phyloP scores from a whole-genome alignment of 2,329 filamentous ascomycete genomes.

The Tolypocladium pustulatum region DNA sequence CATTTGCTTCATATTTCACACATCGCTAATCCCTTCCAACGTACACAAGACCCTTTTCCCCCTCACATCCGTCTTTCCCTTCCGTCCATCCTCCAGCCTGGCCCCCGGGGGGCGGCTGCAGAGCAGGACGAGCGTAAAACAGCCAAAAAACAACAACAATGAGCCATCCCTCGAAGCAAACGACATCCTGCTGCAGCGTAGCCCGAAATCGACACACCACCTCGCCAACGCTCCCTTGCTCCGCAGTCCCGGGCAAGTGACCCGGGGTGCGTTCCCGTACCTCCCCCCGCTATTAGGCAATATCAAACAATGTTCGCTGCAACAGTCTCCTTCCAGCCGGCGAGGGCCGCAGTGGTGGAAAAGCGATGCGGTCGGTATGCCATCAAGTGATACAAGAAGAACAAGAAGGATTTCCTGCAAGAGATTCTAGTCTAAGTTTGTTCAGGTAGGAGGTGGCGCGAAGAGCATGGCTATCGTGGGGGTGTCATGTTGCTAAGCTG shows the following conservation, averaged over 20 bases:
- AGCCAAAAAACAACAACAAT: not conserved
- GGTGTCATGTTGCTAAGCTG: not conserved
- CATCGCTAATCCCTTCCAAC: conserved; percentile 2
- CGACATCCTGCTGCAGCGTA: not conserved
- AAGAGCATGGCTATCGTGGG: not conserved
- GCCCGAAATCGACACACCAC: not conserved
- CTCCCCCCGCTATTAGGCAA: not conserved
- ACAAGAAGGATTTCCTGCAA: conserved; percentile 18
- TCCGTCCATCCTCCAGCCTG: not conserved
- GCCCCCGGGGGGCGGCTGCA: not conserved
- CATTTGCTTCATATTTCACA: conserved; percentile 3
- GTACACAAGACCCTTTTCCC: not conserved
- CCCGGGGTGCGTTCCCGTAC: not conserved
- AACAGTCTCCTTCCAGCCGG: not conserved
- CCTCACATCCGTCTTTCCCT: not conserved
- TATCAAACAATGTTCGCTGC: not conserved
- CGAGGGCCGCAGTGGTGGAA: not conserved
- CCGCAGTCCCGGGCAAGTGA: not conserved
- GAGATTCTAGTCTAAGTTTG: conserved; percentile 7
- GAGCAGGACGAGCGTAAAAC: not conserved
- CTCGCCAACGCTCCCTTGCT: not conserved
- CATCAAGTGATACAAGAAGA: conserved; percentile 17
- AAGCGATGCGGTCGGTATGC: not conserved
- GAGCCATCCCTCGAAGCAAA: not conserved
- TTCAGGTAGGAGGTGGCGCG: not conserved